A percentile compares a stretch with the other conserved stretches of the same genome.
These are phyloP conservation scores for Rhexocercosporidium sp. DNA, from an alignment of 2,329 filamentous ascomycete genomes.

Conservation along the genomic window DNA sequence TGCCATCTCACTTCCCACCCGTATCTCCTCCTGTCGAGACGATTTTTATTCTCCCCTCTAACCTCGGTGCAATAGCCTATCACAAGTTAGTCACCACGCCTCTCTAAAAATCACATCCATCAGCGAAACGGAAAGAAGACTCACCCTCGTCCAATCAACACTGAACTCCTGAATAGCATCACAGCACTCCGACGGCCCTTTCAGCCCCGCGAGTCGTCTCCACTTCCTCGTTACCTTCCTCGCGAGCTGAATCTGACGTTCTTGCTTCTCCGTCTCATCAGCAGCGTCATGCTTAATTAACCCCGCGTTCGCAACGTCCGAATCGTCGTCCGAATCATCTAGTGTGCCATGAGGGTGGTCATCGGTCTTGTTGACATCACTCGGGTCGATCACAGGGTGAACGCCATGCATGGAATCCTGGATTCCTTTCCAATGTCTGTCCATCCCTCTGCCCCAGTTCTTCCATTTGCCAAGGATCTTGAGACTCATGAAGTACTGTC, in stretches of 20 bases:
- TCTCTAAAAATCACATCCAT: neutral
- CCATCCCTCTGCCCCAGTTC: conserved; percentile 24
- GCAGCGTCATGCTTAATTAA: neutral
- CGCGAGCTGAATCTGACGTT: conserved; percentile 20
- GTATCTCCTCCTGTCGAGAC: neutral
- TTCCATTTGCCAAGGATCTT: conserved; percentile 25
- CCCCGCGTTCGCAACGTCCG: neutral
- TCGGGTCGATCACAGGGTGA: conserved; percentile 10
- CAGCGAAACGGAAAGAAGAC: neutral
- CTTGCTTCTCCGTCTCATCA: neutral
- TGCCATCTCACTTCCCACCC: neutral
- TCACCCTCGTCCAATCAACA: conserved; percentile 23
- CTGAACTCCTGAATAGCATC: conserved; percentile 19
- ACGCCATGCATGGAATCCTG: conserved; percentile 17
- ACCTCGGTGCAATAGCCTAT: conserved; percentile 23
- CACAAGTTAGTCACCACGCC: neutral
- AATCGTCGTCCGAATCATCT: conserved; percentile 19
- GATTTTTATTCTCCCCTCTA: conserved; percentile 20
- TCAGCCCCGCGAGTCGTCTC: conserved; percentile 23
- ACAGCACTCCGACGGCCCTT: conserved; percentile 19
- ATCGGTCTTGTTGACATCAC: neutral
- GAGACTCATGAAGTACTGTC: conserved; percentile 27
- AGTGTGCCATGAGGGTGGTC: conserved; percentile 1
- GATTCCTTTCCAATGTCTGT: conserved; percentile 25
- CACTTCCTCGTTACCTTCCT: conserved; percentile 25